Evolutionary conservation across 1,284 basidiomycete genomes (phyloP).

Genomic region (Ustilago bromivora): DNA sequence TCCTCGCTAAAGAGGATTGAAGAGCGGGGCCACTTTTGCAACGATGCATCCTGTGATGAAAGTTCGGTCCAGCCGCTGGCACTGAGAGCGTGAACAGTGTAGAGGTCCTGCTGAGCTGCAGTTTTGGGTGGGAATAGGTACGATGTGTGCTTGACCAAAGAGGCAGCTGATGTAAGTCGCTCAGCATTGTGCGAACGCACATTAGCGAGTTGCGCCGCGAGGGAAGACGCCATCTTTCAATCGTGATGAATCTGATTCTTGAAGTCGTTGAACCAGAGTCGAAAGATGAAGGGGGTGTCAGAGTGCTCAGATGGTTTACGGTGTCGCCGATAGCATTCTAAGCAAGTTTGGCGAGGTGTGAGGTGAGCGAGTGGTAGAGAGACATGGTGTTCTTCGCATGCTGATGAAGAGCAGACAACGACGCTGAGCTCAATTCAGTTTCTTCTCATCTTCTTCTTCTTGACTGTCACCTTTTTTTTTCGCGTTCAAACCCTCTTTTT

Average conservation of each 20-base stretch:
- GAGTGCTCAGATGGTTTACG: not conserved
- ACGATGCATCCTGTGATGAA: constrained; percentile 63
- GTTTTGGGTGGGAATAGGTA: constrained; percentile 79
- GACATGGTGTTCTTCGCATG: not conserved
- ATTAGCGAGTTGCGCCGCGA: constrained; percentile 85
- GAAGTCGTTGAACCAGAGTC: not conserved
- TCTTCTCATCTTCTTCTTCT: not conserved
- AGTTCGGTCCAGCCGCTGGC: constrained; percentile 82
- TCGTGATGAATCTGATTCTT: not conserved
- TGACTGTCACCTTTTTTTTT: constrained; percentile 5
- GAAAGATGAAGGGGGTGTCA: not conserved
- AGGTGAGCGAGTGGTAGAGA: not conserved
- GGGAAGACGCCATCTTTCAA: constrained; percentile 77
- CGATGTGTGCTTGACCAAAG: constrained; percentile 75
- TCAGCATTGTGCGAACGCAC: constrained; percentile 83
- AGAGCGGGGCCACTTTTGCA: constrained; percentile 71
- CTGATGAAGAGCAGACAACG: not conserved
- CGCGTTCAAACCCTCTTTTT: constrained; percentile 7
- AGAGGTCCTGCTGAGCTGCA: constrained; percentile 73
- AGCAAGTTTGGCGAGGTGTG: not conserved
- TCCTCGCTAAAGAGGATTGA: constrained; percentile 84
- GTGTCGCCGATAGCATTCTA: constrained; percentile 15
- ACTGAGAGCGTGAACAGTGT: constrained; percentile 86
- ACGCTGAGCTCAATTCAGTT: not conserved
- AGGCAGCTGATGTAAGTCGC: constrained; percentile 77